These are phyloP conservation scores for Meyerozyma smithsonii DNA, from an alignment of 1,139 yeast species.

Conservation along the genomic window DNA sequence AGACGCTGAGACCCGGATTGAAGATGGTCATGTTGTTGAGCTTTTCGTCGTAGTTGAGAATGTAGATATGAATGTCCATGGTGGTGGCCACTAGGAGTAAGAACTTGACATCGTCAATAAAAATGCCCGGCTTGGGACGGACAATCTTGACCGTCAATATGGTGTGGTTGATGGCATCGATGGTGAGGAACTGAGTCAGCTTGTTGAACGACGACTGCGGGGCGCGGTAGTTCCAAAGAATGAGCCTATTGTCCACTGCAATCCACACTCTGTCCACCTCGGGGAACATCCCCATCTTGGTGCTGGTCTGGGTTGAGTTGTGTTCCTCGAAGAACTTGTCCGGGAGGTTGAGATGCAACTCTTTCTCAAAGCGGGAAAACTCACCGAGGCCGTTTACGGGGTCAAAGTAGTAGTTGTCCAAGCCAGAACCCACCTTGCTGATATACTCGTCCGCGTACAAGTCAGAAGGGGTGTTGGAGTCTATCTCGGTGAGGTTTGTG, in stretches of 20 bases:
- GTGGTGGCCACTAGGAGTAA: conserved; percentile 77
- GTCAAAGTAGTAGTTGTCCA: conserved; percentile 44
- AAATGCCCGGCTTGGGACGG: conserved; percentile 74
- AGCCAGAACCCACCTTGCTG: conserved; percentile 33
- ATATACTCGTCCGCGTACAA: conserved; percentile 36
- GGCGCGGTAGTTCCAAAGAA: conserved; percentile 76
- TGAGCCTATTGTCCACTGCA: conserved; percentile 73
- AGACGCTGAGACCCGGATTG: conserved; percentile 78
- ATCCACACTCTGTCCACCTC: conserved; percentile 87
- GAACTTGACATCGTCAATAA: conserved; percentile 71
- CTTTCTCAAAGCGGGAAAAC: conserved; percentile 75
- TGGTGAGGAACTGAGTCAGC: conserved; percentile 66
- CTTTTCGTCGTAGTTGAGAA: conserved; percentile 53
- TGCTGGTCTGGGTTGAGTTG: conserved; percentile 59
- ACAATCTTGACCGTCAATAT: conserved; percentile 74
- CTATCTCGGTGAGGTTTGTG: conserved; percentile 41
- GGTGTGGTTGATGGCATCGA: conserved; percentile 78
- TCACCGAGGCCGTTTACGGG: conserved; percentile 39
- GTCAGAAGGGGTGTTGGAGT: conserved; percentile 43
- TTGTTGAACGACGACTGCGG: conserved; percentile 46
- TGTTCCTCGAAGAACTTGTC: conserved; percentile 78
- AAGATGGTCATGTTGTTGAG: conserved; percentile 62
- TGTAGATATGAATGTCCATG: conserved; percentile 70
- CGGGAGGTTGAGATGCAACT: conserved; percentile 68
- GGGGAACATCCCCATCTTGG: conserved; percentile 81